These are phyloP conservation scores for Penicillium waksmanii DNA, from an alignment of 495 filamentous ascomycete species.

Conservation along the genomic window DNA sequence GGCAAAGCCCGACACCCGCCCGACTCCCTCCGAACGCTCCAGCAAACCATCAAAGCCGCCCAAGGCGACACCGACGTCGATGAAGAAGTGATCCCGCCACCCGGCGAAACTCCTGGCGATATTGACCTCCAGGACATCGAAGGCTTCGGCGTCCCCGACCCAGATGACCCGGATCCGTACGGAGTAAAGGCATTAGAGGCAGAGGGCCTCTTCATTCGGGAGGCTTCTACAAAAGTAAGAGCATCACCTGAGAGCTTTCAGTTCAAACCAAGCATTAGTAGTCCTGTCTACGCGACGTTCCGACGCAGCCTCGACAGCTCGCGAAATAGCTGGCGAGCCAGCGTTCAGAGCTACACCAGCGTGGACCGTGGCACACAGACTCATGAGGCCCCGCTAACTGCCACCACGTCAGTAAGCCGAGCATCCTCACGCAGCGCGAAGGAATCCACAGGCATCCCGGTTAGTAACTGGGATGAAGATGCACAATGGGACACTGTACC, in stretches of 20 bases:
- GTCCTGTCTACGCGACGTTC: constrained; percentile 73
- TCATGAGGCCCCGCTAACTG: constrained; percentile 55
- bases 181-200: constrained; percentile 84
- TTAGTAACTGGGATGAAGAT: constrained; percentile 29
- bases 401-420: constrained; percentile 43
- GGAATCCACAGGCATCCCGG: constrained; percentile 46
- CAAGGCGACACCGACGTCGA: constrained; percentile 80
- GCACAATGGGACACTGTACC: constrained; percentile 40
- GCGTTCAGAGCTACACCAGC: constrained; percentile 68
- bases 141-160: constrained; percentile 75
- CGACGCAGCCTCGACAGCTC: constrained; percentile 70
- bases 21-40: constrained; percentile 63
- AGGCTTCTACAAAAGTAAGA: constrained; percentile 72
- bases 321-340: constrained; percentile 65
- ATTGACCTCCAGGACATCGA: constrained; percentile 55
- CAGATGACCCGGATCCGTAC: constrained; percentile 80
- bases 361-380: constrained; percentile 64
- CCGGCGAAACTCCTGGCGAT: constrained; percentile 75
- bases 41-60: constrained; percentile 81
- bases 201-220: constrained; percentile 81
- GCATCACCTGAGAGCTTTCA: constrained; percentile 77
- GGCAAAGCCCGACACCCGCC: constrained; percentile 75
- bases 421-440: constrained; percentile 50
- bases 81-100: constrained; percentile 49
- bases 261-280: constrained; percentile 74